Conservation (phyloP, 257 asterid species). For the Galeopsis tetrahit region DNA sequence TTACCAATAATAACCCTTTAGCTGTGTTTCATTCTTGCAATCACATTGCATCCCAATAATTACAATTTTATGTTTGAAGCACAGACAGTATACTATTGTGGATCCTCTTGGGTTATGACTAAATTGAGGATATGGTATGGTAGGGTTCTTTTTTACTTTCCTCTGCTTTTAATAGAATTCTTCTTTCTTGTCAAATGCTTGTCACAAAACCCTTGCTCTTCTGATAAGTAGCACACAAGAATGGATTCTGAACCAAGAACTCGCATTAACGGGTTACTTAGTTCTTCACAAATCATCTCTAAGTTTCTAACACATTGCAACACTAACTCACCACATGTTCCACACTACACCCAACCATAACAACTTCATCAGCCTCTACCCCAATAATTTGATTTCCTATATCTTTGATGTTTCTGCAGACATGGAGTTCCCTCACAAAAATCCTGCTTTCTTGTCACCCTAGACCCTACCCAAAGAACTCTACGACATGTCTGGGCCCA, state of each 20-base stretch:
- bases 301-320: not conserved
- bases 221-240: not conserved
- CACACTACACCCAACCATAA: not conserved
- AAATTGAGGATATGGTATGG: not conserved
- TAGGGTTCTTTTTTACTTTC: not conserved
- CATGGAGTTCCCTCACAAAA: not conserved
- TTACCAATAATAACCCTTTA: slow-evolving; percentile 1
- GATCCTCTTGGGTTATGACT: slow-evolving; percentile 14
- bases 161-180: not conserved
- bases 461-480: slow-evolving; percentile 20
- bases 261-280: not conserved
- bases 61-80: not conserved
- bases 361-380: slow-evolving; percentile 3
- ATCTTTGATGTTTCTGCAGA: not conserved
- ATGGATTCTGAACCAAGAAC: not conserved
- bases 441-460: not conserved
- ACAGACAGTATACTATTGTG: slow-evolving; percentile 4
- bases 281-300: not conserved
- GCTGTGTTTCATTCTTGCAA: not conserved
- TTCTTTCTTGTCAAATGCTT: not conserved
- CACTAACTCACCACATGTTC: not conserved
- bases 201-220: not conserved
- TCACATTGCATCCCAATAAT: not conserved
- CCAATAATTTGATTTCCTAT: not conserved
- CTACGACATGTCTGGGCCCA: slow-evolving; percentile 17